These are phyloP conservation scores for Lenwebbia sp. DNA, from an alignment of 345 rosid genomes.

Conservation along the genomic window DNA sequence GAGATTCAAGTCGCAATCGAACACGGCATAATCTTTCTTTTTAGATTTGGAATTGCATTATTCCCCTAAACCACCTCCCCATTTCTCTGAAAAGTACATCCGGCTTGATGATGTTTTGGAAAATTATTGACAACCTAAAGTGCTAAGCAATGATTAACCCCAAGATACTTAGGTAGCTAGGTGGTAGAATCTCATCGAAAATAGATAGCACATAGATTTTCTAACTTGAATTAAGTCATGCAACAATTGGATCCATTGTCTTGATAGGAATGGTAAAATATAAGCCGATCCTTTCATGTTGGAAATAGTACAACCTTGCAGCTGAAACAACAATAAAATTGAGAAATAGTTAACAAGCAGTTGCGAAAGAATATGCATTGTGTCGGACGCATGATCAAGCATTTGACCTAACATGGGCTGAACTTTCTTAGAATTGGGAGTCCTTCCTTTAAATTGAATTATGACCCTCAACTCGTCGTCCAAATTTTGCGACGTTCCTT, in stretches of 20 bases:
- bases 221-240: not conserved
- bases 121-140: not conserved
- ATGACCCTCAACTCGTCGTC: not conserved
- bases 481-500: not conserved
- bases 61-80: not conserved
- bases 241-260: not conserved
- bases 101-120: not conserved
- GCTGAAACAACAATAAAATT: not conserved
- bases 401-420: not conserved
- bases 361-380: not conserved
- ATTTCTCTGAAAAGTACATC: not conserved
- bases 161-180: not conserved
- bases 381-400: not conserved
- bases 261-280: not conserved
- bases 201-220: not conserved
- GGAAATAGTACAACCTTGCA: not conserved
- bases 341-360: not conserved
- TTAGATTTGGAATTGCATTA: not conserved
- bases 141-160: not conserved
- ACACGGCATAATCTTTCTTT: not conserved
- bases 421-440: not conserved
- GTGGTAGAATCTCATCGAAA: not conserved
- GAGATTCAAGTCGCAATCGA: not conserved
- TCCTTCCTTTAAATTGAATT: not conserved
- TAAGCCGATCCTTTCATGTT: not conserved